Evolutionary conservation across 2,329 filamentous ascomycete genomes (phyloP), one percentile per base, ranked within the genome.

Genomic region (Ophiostoma fasciatum): DNA sequence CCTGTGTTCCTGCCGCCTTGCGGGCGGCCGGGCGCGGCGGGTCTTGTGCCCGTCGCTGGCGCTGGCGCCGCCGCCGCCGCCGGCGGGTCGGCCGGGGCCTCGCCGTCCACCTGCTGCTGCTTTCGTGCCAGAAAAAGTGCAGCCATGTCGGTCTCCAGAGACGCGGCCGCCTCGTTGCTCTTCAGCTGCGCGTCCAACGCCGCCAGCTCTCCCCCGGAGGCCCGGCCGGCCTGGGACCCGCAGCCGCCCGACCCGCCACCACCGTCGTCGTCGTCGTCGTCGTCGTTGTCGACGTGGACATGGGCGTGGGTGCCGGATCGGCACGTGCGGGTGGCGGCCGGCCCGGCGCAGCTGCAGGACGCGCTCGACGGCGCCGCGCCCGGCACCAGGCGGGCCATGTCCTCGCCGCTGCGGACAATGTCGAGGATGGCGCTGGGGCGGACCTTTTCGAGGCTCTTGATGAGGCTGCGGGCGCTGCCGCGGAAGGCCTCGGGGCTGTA

Each of bases 401-500:
- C 90, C 56, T 96, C 88, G 26, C 90, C 90, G 51, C 87, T 94
- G 39, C 81, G 71, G 20, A 98, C 88, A 36, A 98, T 84, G 53
- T 98, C 90, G 37, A 98, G 54, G 35, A 98, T 96, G 4, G 88
- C 87, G 50, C 87, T 94, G 2, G 90, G 88, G 3, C 90, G 71
- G 7, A 98, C 83, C 48, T 81, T 81, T 58, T 98, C 90, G 22
- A 98, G 63, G 47, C 88, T 93, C 61, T 98, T 98, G 57, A 98
- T 94, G 40, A 98, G 61, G 19, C 78, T 82, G 44, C 90, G 72
- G 3, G 90, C 90, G 46, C 83, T 94, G 4, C 90, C 90, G 40
- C 90, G 71, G 53, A 98, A 98, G 3, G 90, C 90, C 58, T 98
- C 90, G 0, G 90, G 90, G 36, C 84, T 94, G 63, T 98, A 98